Conservation (phyloP, 768 basidiomycete genomes). For the Trametes elegans region DNA sequence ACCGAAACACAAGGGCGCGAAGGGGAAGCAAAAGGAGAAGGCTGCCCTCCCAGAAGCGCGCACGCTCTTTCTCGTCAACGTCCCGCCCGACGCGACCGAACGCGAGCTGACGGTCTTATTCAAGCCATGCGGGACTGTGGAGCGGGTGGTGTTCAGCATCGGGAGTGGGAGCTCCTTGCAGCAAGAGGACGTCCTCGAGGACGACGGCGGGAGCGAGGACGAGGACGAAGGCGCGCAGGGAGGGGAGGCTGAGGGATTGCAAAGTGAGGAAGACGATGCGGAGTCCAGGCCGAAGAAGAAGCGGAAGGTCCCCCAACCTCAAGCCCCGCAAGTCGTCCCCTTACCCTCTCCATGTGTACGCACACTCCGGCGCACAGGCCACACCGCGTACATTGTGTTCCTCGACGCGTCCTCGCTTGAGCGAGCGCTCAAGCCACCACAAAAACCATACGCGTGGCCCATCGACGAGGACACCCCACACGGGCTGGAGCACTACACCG, state of each 20-base stretch:
- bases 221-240: constrained; percentile 31
- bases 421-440: constrained; percentile 54
- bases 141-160: constrained; percentile 57
- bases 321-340: constrained; percentile 53
- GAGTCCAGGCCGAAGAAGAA: constrained; percentile 34
- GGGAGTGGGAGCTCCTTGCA: constrained; percentile 39
- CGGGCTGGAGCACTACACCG: constrained; percentile 71
- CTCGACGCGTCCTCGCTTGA: constrained; percentile 72
- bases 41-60: constrained; percentile 48
- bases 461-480: constrained; percentile 52
- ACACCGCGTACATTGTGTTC: constrained; percentile 68
- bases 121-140: constrained; percentile 72
- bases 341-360: constrained; percentile 57
- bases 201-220: constrained; percentile 35
- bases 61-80: constrained; percentile 85
- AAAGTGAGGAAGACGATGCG: constrained; percentile 37
- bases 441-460: constrained; percentile 66
- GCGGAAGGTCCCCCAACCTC: constrained; percentile 28
- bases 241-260: constrained; percentile 32
- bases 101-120: constrained; percentile 78
- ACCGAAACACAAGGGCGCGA: constrained; percentile 39
- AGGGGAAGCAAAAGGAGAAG: constrained; percentile 22
- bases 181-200: constrained; percentile 24
- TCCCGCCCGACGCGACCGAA: constrained; percentile 86
- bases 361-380: constrained; percentile 57